Base-by-base conservation (phyloP, 345 rosid species). In the Iberis pinnata region DNA sequence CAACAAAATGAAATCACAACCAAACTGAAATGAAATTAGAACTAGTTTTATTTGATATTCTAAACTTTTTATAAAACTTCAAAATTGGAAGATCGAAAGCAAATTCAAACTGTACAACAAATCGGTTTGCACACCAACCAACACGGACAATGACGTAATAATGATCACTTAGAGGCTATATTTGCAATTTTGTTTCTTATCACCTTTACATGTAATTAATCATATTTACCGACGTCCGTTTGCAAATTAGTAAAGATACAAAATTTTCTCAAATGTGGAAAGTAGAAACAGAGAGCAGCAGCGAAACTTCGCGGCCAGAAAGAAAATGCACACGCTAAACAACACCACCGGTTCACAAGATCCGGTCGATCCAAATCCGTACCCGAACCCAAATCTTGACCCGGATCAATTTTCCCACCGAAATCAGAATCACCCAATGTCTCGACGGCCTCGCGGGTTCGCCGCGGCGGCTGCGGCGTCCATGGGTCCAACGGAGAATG, bases 361-460 rank as follows among this genome's bases (percentile, higher is more conserved):
- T 44, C 65, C 71, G 44, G 22, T 27, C 43, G 35, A 22, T n/a
- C n/a, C n/a, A n/a, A n/a, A n/a, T n/a, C n/a, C n/a, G n/a, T n/a
- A 63, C 61, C 68, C 68, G 24, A 65, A 63, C 42, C 47, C 53
- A 14, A 53, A 7, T 47, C 43, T n/a, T 7, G 56, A 46, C 56
- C 56, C 69, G 51, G 63, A 49, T 19, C 69, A 31, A 18, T 64
- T 49, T 5, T 9, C 46, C 5, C 50, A 49, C 31, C 52, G 63
- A 14, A 65, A 22, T 13, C 50, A 24, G 19, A 47, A 49, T n/a
- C 57, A 64, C 0, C 57, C 78, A 81, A 93, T 15, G 79, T 86
- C 53, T 63, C 89, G n/a, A 64, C 90, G 45, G 53, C 85, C 13
- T 57, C 83, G 19, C 10, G 70, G 70, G 18, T 66, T 66, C 48